These are phyloP conservation scores for Lactuca saligna DNA, from an alignment of 129 eudicot genomes.

Conservation along the genomic window DNA sequence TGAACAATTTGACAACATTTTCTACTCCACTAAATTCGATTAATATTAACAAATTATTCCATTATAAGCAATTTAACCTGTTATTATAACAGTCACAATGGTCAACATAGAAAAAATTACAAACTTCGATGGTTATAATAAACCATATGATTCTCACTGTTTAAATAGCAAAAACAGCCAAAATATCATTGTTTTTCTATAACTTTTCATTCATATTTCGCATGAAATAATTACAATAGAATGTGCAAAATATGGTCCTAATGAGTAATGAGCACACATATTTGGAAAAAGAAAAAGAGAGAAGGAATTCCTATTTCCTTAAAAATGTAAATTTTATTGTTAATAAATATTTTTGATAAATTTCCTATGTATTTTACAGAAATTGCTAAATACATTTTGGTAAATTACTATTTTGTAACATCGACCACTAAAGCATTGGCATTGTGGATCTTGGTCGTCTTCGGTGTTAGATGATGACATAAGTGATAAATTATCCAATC, in stretches of 20 bases:
- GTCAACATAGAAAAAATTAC: too few species aligned
- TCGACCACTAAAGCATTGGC: neutral
- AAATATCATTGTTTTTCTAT: too few species aligned
- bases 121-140: too few species aligned
- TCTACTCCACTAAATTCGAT: too few species aligned
- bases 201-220: neutral
- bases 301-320: neutral
- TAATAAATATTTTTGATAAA: conserved; percentile 14
- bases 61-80: neutral
- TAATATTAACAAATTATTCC: too few species aligned
- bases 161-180: too few species aligned
- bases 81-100: neutral
- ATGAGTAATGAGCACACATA: neutral
- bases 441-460: conserved; percentile 8
- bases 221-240: conserved; percentile 5
- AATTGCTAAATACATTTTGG: conserved; percentile 21
- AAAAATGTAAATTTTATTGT: conserved; percentile 20
- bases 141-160: too few species aligned
- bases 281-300: neutral
- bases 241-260: neutral
- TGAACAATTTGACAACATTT: too few species aligned
- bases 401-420: neutral
- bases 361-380: conserved; percentile 20
- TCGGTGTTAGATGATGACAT: neutral
- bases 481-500: neutral